Base-by-base conservation (phyloP, 108 stramenopile species). In the Cyclotella distinguenda region DNA sequence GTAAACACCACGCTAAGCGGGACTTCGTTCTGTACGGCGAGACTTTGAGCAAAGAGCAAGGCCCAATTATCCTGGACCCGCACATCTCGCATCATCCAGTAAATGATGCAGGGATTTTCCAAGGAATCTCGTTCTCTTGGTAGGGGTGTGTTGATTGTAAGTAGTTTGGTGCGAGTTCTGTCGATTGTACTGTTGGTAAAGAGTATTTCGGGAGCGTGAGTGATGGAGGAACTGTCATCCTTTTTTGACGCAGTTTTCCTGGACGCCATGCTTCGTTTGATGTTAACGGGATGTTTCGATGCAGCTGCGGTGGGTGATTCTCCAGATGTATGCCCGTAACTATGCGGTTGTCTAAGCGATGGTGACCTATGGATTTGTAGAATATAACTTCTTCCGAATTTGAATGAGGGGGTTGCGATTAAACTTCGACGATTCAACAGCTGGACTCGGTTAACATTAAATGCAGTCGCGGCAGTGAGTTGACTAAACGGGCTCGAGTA, bases 1-100 rank as follows among this genome's bases (percentile, higher is more conserved):
- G 67, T 65, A 59, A 89, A 92, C n/a, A 92, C 72, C 11, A 98
- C 95, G 10, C 74, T 58, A 25, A 98, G 60, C 0, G 95, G 86
- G 27, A 87, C 51, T 4, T 77, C 28, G 6, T 61, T 35, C 30
- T 64, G 62, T 18, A 74, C 49, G 0, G 97, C 97, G 10, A 88
- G 35, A 55, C 72, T 64, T 23, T 72, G 50, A 13, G 98, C 97
- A 39, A 84, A 85, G 0, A 97, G 77, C 39, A 99, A 64, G 2
- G 98, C 98, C 88, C 92, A 97, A 76, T 99, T 99, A 72, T 99
- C 98, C 3, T 74, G 72, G 0, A 88, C 85, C 6, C 99, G 88
- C 66, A 98, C 79, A 62, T 99, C 99, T 1, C 99, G 80, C 36
- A 70, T 75, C 99, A 99, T 99, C 99, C 99, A 99, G 73, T 97